These are phyloP conservation scores for Nidula microcarpa DNA, from an alignment of 768 basidiomycete species.

Conservation along the genomic window DNA sequence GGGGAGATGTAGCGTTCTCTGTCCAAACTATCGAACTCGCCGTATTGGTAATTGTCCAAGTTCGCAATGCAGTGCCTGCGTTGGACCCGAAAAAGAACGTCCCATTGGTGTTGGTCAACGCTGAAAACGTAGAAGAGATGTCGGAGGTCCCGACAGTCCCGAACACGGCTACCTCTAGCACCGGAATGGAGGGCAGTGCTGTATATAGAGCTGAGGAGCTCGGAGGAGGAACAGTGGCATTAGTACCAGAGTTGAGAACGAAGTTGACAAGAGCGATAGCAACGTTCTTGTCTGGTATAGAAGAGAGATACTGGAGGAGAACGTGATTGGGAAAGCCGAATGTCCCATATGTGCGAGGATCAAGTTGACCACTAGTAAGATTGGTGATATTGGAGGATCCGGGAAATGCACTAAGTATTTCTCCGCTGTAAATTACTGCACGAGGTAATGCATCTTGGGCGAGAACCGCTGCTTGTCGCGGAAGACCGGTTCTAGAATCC, in stretches of 20 bases:
- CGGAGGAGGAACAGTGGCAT: conserved; percentile 35
- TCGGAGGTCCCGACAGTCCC: conserved; percentile 50
- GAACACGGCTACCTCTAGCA: conserved; percentile 63
- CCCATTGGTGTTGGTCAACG: conserved; percentile 46
- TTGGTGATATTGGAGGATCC: conserved; percentile 22
- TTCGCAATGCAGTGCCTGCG: conserved; percentile 41
- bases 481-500: conserved; percentile 35
- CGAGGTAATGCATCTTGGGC: conserved; percentile 40
- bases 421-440: conserved; percentile 48
- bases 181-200: conserved; percentile 43
- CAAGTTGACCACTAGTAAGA: conserved; percentile 25
- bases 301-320: conserved; percentile 50
- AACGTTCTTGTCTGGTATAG: conserved; percentile 41
- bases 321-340: conserved; percentile 52
- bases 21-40: conserved; percentile 46
- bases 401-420: conserved; percentile 45
- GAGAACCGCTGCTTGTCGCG: conserved; percentile 50
- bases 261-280: conserved; percentile 48
- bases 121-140: conserved; percentile 41
- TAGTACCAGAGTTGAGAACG: conserved; percentile 30
- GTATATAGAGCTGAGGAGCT: conserved; percentile 33
- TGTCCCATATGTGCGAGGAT: conserved; percentile 57
- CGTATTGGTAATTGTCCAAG: conserved; percentile 48
- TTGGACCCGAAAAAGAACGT: conserved; percentile 60
- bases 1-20: conserved; percentile 43